These are phyloP conservation scores for Monosporascus sp. DNA, from an alignment of 2,329 filamentous ascomycete species.

Conservation along the genomic window DNA sequence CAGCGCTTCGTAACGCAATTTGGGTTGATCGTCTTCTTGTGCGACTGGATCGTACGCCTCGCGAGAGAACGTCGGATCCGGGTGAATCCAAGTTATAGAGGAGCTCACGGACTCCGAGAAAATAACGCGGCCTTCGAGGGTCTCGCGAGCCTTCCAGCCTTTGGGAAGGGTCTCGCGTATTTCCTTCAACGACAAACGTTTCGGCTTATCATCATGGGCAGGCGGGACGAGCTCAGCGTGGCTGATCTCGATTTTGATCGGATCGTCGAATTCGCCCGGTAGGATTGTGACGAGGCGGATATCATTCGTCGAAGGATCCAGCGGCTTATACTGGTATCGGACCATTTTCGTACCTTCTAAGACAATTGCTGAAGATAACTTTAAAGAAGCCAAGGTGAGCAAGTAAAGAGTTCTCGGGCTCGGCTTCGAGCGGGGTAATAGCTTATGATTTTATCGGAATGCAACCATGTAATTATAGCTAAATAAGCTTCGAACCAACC, in stretches of 20 bases:
- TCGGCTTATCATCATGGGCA: neutral
- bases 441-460: no score
- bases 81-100: slow-evolving; percentile 8
- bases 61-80: slow-evolving; percentile 3
- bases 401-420: no score
- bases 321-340: slow-evolving; percentile 10
- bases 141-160: slow-evolving; percentile 4
- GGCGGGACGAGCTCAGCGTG: slow-evolving; percentile 7
- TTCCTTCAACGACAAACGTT: slow-evolving; percentile 8
- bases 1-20: slow-evolving; percentile 10
- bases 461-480: no score
- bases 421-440: no score
- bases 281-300: slow-evolving; percentile 13
- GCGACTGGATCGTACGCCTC: slow-evolving; percentile 4
- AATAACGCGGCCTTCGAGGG: slow-evolving; percentile 10
- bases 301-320: slow-evolving; percentile 4
- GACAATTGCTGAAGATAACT: no score
- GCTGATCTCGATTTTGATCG: slow-evolving; percentile 9
- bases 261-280: slow-evolving; percentile 10
- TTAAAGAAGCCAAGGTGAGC: no score
- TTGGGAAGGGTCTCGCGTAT: slow-evolving; percentile 7
- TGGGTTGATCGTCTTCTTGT: neutral
- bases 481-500: no score
- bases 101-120: neutral
- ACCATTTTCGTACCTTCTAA: neutral